Evolutionary conservation across 345 rosid species (phyloP).

Genomic region (Gossypium thurberi): DNA sequence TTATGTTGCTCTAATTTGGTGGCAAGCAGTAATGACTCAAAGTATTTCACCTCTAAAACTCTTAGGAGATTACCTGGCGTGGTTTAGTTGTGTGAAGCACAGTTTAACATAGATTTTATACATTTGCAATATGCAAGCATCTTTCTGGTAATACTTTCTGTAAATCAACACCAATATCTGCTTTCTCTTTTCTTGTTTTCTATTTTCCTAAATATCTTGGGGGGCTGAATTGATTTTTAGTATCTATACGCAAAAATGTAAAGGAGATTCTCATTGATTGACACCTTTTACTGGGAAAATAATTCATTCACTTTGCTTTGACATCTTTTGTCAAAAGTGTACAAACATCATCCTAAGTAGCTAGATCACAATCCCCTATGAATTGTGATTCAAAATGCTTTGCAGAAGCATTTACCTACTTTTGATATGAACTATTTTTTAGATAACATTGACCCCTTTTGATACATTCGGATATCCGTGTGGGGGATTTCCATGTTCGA

Average conservation of each 20-base stretch:
- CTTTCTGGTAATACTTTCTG: neutral
- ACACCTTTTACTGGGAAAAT: neutral
- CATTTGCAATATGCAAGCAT: neutral
- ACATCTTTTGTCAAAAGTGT: neutral
- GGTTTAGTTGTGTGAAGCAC: neutral
- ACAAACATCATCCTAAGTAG: neutral
- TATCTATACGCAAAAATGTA: neutral
- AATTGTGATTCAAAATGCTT: neutral
- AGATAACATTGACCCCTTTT: neutral
- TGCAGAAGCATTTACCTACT: conserved; percentile 4
- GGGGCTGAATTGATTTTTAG: neutral
- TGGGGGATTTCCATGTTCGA: neutral
- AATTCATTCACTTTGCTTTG: neutral
- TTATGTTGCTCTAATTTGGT: neutral
- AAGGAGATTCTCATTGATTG: neutral
- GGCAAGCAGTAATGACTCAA: too few relatives aligned
- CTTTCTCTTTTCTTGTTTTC: neutral
- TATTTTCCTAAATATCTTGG: neutral
- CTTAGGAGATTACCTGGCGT: too few relatives aligned
- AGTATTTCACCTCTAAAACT: too few relatives aligned
- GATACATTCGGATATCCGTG: neutral
- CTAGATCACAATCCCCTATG: neutral
- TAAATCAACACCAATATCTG: neutral
- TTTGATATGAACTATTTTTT: neutral
- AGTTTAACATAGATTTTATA: neutral